Evolutionary conservation across 257 asterid species (phyloP), one percentile per base, ranked within the genome.

Genomic region (Petunia secreta): DNA sequence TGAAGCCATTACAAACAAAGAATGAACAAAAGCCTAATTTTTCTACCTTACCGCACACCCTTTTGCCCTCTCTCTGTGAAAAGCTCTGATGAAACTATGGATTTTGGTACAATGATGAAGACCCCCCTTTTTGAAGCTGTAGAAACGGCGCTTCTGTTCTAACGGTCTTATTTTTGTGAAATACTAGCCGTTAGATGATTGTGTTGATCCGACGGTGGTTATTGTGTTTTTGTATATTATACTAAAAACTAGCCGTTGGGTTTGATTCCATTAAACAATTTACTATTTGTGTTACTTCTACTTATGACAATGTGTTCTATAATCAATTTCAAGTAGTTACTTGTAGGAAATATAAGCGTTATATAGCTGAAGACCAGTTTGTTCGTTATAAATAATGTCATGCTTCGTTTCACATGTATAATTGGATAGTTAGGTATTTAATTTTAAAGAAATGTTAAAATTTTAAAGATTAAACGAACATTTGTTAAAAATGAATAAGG

Each of bases 101-200:
- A 79, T 79, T 44, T 48, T 40, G 11, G 1, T 34, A 48, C 11
- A 71, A 13, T 14, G 6, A 48, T 39, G 82, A 78, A 62, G 80
- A 10, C 85, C 76, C 81, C 83, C 81, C 83, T 75, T 84, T 89
- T 86, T 88, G 79, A 88, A 85, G 89, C 85, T 55, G 80, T 38
- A 63, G 83, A 77, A 78, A 50, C 77, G 87, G 81, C 60, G 81
- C 83, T 79, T 50, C 40, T 65, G 2, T 82, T 63, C 87, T 86
- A 92, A 92, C 97, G 97, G 97, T 92, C 93, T 4, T 53, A 83
- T 88, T 86, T 69, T 81, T 4, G 67, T 48, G 59, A 83, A 86
- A 75, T 67, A 8, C 1, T 14, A 67, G 66, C 91, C 93, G 90
- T 89, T 80, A 65, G 90, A 83, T 87, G 38, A 50, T 8, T 65